Evolutionary conservation across 2,329 filamentous ascomycete species (phyloP), one percentile per base, ranked within the genome.

Genomic region (Phoma sp.): DNA sequence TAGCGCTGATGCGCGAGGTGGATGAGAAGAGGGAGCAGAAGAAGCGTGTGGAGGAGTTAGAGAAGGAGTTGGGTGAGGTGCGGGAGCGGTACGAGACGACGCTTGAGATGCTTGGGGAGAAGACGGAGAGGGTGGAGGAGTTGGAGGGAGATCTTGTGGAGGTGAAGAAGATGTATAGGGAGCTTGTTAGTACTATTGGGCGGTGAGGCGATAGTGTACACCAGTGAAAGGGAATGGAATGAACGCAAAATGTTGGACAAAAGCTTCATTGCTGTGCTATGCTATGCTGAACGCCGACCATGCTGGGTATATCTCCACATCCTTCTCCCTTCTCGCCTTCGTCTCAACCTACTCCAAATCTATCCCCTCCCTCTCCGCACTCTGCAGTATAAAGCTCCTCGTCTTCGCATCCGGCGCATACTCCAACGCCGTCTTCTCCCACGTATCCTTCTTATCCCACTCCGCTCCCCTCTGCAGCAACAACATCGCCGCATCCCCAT

Each of bases 121-220:
- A 96, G 84, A 96, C 92, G 74, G 95, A 99, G 80, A 80, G 89
- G 69, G 93, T 96, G 2, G 92, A 96, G 70, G 95, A 99, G 80
- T 79, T 99, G 62, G 87, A 83, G 74, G 88, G 90, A 11, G 95
- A 98, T 80, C 90, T 99, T 47, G 82, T 87, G 61, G 95, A 99
- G 80, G 83, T 99, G 73, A 99, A 99, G 81, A 89, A 88, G 69
- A 96, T 99, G 83, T 98, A 98, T 79, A 86, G 92, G 62, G 93
- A 98, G 72, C 77, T 99, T 74, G 90, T 96, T 42, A 91, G 96
- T 77, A 86, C 88, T 70, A 93, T 91, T 53, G 46, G 51, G n/a
- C 23, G 32, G 43, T 42, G 25, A 18, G 18, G 12, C 15, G 11
- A 9, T n/a, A 20, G n/a, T 7, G 14, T 11, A 20, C 21, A 38